Percentiles rank a stretch among this genome's conserved stretches.
These are phyloP conservation scores for Wickerhamiella qilinensis DNA, from an alignment of 805 yeast species.

Conservation along the genomic window DNA sequence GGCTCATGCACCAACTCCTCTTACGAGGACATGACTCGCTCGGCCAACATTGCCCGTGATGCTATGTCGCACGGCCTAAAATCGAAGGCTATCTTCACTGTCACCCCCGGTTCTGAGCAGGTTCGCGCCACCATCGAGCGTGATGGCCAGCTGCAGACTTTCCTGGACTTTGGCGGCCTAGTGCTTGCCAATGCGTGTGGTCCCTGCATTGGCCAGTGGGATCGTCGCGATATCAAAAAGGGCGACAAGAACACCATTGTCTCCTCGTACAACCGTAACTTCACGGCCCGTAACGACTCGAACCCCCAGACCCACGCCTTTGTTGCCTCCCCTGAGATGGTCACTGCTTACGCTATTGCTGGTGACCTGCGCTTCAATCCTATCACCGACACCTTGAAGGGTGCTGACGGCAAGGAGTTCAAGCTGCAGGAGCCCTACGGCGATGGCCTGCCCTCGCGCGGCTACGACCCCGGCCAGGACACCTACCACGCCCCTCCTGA, in stretches of 20 bases:
- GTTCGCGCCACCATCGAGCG: constrained; percentile 95
- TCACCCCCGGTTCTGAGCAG: constrained; percentile 97
- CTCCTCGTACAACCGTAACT: constrained; percentile 95
- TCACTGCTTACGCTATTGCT: constrained; percentile 86
- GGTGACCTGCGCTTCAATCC: constrained; percentile 97
- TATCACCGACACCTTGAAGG: constrained; percentile 73
- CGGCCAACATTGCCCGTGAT: constrained; percentile 80
- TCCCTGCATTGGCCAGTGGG: constrained; percentile 99
- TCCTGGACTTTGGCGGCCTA: constrained; percentile 81
- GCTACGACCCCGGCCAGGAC: constrained; percentile 86
- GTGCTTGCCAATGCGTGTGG: constrained; percentile 98
- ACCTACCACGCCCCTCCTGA: constrained; percentile 95
- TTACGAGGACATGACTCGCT: constrained; percentile 95
- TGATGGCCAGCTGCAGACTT: constrained; percentile 81
- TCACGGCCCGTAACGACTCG: constrained; percentile 96
- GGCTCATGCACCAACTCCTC: constrained; percentile 99
- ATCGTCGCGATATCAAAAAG: constrained; percentile 80
- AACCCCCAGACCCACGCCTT: constrained; percentile 95
- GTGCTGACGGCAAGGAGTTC: constrained; percentile 80
- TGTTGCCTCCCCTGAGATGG: constrained; percentile 93
- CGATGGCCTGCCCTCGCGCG: constrained; percentile 74
- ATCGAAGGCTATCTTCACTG: constrained; percentile 81
- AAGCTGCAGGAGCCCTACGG: constrained; percentile 77
- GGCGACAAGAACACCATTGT: constrained; percentile 94
- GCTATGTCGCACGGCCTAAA: constrained; percentile 85